Evolutionary conservation across 2,329 filamentous ascomycete genomes (phyloP).

Genomic region (Xylaria sp.): DNA sequence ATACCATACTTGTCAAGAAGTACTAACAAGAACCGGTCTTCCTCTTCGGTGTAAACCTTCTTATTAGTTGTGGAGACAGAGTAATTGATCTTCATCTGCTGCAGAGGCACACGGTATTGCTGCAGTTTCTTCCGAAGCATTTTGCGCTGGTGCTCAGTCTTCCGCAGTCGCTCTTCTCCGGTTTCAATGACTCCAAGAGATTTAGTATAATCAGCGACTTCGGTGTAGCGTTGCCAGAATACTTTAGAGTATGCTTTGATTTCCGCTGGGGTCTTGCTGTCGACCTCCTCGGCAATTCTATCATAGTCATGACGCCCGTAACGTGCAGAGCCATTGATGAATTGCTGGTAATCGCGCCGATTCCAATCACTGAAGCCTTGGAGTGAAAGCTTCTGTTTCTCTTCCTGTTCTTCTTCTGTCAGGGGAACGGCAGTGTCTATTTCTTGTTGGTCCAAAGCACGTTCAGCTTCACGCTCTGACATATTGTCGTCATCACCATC

Average conservation of each 20-base stretch:
- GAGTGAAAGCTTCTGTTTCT: constrained; percentile 83
- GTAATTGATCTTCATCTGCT: constrained; percentile 99
- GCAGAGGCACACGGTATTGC: constrained; percentile 95
- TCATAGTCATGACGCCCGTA: constrained; percentile 89
- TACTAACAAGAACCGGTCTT: constrained; percentile 94
- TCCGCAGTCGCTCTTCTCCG: constrained; percentile 88
- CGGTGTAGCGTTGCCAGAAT: constrained; percentile 95
- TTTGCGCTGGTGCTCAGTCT: constrained; percentile 91
- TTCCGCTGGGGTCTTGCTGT: constrained; percentile 86
- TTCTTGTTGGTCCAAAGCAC: constrained; percentile 86
- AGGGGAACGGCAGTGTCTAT: constrained; percentile 92
- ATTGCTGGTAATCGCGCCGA: constrained; percentile 96
- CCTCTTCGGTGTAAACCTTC: constrained; percentile 98
- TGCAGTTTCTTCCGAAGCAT: constrained; percentile 95
- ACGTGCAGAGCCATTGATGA: constrained; percentile 93
- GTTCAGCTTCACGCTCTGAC: constrained; percentile 86
- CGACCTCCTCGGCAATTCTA: constrained; percentile 87
- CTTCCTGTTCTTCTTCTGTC: constrained; percentile 87
- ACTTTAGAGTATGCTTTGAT: constrained; percentile 92
- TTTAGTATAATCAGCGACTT: constrained; percentile 89
- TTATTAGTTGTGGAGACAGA: constrained; percentile 99
- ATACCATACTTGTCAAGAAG: constrained; percentile 93
- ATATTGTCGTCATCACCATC: constrained; percentile 91
- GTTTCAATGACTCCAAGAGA: constrained; percentile 90
- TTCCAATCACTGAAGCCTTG: constrained; percentile 97